Percentiles rank a stretch among this genome's conserved stretches.
Conservation (phyloP, 768 basidiomycete species). For the Lentinula aciculospora region DNA sequence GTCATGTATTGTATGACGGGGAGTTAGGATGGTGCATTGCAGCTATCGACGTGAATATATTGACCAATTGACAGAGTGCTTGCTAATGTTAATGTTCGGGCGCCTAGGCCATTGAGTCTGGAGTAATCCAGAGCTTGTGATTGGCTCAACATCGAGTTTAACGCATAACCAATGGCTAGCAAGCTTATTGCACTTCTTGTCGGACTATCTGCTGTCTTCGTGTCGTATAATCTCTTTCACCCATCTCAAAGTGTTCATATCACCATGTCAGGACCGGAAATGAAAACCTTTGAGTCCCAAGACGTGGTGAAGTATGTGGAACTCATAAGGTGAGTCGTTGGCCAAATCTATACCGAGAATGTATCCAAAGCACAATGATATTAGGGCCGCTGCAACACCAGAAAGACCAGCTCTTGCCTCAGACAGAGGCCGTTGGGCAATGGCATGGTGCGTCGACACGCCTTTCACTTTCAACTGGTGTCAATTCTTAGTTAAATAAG, state of each 20-base stretch:
- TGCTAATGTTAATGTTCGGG: too few species aligned
- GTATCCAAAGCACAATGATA: not conserved
- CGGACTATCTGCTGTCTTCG: not conserved
- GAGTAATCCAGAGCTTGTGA: not conserved
- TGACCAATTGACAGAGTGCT: too few species aligned
- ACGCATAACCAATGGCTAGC: too few species aligned
- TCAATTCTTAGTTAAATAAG: not conserved
- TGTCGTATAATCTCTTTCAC: constrained; percentile 4
- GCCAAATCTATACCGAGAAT: not conserved
- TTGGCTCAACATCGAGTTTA: too few species aligned
- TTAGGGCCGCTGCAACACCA: constrained; percentile 1
- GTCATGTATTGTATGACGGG: too few species aligned
- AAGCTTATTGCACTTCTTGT: not conserved
- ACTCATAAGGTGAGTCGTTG: constrained; percentile 1
- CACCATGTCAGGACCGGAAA: constrained; percentile 1
- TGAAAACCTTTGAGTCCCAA: constrained; percentile 6
- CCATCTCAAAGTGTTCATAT: not conserved
- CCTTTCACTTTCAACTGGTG: not conserved
- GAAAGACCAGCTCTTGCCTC: constrained; percentile 6
- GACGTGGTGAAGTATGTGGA: constrained; percentile 6
- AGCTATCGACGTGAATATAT: too few species aligned
- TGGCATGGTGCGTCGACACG: constrained; percentile 7
- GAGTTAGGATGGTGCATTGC: too few species aligned
- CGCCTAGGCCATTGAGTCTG: not conserved
- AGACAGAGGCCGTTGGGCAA: constrained; percentile 9